Conservation (phyloP, 2,329 filamentous ascomycete species). For the Exophiala mesophila region DNA sequence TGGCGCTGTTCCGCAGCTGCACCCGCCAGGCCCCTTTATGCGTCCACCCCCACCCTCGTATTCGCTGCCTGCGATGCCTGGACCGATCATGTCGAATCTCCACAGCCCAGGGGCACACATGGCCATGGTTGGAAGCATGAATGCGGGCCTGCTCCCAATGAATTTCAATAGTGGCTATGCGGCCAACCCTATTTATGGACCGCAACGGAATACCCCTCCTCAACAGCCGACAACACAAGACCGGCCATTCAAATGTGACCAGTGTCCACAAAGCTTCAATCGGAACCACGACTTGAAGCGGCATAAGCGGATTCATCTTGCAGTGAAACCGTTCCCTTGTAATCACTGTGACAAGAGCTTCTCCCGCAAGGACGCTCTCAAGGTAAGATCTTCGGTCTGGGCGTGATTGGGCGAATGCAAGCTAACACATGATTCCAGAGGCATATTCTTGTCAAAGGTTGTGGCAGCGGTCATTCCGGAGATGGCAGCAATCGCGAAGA, state of each 20-base stretch:
- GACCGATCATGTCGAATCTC: constrained; percentile 72
- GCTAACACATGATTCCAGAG: constrained; percentile 44
- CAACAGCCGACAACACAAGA: constrained; percentile 60
- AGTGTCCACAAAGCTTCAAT: constrained; percentile 90
- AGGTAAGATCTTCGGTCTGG: constrained; percentile 58
- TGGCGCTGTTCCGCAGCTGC: constrained; percentile 15
- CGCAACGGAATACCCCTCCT: constrained; percentile 49
- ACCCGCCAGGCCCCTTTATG: constrained; percentile 29
- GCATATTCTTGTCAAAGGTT: constrained; percentile 64
- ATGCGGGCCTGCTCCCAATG: constrained; percentile 50
- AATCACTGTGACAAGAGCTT: constrained; percentile 92
- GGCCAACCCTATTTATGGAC: constrained; percentile 56
- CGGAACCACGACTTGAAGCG: constrained; percentile 93
- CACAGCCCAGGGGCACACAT: constrained; percentile 68
- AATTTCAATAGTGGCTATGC: constrained; percentile 58
- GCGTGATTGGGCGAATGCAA: no score
- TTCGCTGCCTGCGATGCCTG: constrained; percentile 57
- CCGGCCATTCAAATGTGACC: constrained; percentile 89
- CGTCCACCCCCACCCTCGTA: constrained; percentile 48
- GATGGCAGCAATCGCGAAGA: constrained; percentile 17
- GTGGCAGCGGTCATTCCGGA: constrained; percentile 42
- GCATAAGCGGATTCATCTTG: constrained; percentile 90
- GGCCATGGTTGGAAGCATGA: constrained; percentile 61
- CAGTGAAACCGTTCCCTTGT: constrained; percentile 94
- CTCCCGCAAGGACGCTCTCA: constrained; percentile 90